Conservation (phyloP, 768 basidiomycete species). For the Mrakia frigida region DNA sequence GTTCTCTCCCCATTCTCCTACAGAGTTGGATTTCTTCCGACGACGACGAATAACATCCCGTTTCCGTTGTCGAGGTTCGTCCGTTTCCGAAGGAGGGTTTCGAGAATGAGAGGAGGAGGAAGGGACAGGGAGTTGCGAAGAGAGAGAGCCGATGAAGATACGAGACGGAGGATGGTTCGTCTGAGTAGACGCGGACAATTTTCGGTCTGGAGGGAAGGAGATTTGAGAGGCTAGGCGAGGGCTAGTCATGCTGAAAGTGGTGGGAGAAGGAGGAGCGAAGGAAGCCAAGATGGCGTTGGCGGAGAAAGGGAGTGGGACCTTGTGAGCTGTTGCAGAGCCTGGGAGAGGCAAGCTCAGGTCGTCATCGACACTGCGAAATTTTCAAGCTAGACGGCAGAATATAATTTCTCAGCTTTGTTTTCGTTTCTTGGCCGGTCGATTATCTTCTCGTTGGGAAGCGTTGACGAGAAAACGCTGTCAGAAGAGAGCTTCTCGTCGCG, state of each 20-base stretch:
- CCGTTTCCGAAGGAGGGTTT: background rate
- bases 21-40: background rate
- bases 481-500: no score
- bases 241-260: background rate
- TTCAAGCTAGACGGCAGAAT: no score
- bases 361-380: no score
- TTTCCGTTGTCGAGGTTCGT: background rate
- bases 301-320: no score
- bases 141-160: conserved; percentile 25
- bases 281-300: no score
- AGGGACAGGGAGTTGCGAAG: background rate
- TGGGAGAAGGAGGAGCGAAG: no score
- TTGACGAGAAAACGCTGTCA: no score
- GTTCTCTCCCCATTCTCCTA: background rate
- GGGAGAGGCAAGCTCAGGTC: no score
- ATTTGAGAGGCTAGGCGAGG: background rate
- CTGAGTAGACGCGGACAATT: background rate
- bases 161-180: conserved; percentile 17
- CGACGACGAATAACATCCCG: conserved; percentile 10
- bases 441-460: no score
- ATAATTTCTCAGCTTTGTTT: no score
- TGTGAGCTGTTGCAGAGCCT: no score
- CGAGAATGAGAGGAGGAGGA: background rate
- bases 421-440: no score
- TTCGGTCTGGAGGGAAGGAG: background rate